Conservation (phyloP, 345 rosid species). For the Salix koriyanagi region DNA sequence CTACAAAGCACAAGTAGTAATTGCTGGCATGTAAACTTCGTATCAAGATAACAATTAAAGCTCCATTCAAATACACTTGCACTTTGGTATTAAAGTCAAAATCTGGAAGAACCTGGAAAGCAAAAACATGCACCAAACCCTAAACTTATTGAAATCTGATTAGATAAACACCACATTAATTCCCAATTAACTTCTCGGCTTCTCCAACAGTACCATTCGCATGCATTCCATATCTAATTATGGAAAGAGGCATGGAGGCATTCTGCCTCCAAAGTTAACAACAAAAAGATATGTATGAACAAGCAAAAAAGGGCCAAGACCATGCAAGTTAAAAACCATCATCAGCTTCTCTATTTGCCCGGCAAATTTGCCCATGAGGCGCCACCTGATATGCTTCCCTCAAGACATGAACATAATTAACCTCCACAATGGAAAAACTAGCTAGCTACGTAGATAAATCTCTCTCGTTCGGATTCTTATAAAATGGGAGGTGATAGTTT, state of each 20-base stretch:
- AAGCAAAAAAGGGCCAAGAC: not conserved
- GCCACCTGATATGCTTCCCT: not conserved
- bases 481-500: not conserved
- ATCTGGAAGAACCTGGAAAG: constrained; percentile 55
- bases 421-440: not conserved
- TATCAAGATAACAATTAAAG: constrained; percentile 71
- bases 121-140: constrained; percentile 47
- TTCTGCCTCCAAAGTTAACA: not conserved
- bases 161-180: constrained; percentile 46
- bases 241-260: not conserved
- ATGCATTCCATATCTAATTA: constrained; percentile 8
- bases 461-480: not conserved
- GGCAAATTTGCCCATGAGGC: not conserved
- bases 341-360: not conserved
- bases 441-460: not conserved
- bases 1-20: constrained; percentile 72
- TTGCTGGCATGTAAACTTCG: constrained; percentile 81
- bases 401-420: not conserved
- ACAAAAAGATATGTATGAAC: too few species aligned
- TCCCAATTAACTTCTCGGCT: constrained; percentile 48
- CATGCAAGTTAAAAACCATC: not conserved
- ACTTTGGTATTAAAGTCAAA: constrained; percentile 62
- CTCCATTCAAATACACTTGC: constrained; percentile 92
- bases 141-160: constrained; percentile 42
- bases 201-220: not conserved